phyloP scores from a whole-genome alignment of 495 filamentous ascomycete species.

The Neurospora sp. region DNA sequence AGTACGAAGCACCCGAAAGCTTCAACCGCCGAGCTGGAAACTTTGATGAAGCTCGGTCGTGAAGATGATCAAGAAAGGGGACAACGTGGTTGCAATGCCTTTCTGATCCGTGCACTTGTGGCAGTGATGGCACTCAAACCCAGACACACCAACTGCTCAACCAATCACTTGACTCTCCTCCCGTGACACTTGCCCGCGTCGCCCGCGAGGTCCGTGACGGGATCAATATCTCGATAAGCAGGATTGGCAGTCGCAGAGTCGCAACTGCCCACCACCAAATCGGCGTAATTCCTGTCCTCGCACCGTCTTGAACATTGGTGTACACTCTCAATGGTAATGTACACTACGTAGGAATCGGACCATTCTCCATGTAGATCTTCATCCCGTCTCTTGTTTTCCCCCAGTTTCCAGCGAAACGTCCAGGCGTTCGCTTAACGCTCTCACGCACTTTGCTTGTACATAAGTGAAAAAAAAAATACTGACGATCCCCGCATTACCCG shows the following conservation, averaged over 20 bases:
- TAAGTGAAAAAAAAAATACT: not conserved
- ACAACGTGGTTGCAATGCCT: not conserved
- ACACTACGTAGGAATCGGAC: not conserved
- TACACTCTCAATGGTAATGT: not conserved
- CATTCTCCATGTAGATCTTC: not conserved
- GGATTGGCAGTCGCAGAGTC: not conserved
- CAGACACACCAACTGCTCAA: not conserved
- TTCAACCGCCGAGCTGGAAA: not conserved
- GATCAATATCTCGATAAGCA: not conserved
- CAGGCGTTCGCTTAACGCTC: too few species aligned
- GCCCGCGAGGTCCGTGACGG: not conserved
- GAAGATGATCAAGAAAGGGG: not conserved
- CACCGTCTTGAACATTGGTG: not conserved
- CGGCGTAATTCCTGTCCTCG: conserved; percentile 3
- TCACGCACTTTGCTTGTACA: too few species aligned
- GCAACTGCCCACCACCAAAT: conserved; percentile 5
- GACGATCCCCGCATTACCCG: not conserved
- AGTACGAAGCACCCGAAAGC: not conserved
- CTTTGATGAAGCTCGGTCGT: not conserved
- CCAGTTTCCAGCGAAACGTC: not conserved
- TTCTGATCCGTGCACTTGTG: not conserved
- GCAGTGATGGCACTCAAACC: not conserved
- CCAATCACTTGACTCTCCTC: not conserved
- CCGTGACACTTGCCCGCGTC: not conserved
- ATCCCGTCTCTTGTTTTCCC: not conserved